Percentiles rank a stretch among this genome's conserved stretches.
phyloP scores from a whole-genome alignment of 441 rosid genomes.

The Pelargonium myrrhifolium region DNA sequence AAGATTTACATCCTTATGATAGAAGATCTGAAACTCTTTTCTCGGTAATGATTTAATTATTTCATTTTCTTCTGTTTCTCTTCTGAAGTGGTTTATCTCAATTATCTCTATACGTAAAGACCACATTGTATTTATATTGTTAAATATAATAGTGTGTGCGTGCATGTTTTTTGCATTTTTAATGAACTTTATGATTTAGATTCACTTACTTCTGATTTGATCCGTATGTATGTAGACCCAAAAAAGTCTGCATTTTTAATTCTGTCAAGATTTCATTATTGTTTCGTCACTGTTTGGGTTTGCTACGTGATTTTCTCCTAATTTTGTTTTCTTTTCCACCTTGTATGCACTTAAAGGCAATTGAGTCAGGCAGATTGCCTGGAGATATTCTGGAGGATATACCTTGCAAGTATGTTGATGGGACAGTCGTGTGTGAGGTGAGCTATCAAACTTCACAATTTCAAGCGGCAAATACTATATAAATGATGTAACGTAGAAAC shows the following conservation, averaged over 20 bases:
- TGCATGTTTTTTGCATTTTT: no score
- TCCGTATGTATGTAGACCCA: not conserved
- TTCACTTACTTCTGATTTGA: not conserved
- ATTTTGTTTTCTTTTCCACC: constrained; percentile 7
- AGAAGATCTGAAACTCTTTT: constrained; percentile 76
- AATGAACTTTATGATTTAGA: not conserved
- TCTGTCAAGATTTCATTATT: not conserved
- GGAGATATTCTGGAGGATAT: constrained; percentile 72
- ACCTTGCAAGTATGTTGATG: constrained; percentile 72
- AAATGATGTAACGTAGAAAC: no score
- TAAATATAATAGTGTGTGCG: not conserved
- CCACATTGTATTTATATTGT: constrained; percentile 6
- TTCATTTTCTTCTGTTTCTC: constrained; percentile 15
- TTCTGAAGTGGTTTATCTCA: constrained; percentile 11
- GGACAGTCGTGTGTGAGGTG: constrained; percentile 80
- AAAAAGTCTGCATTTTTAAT: not conserved
- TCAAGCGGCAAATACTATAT: not conserved
- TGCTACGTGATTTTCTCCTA: not conserved
- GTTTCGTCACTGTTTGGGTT: not conserved
- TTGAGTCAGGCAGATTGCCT: constrained; percentile 86
- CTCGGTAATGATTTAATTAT: constrained; percentile 38
- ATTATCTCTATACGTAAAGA: not conserved
- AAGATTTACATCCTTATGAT: constrained; percentile 72
- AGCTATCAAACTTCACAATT: constrained; percentile 19
- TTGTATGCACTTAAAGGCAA: constrained; percentile 44